A percentile compares a stretch with the other conserved stretches of the same genome.
phyloP scores from a whole-genome alignment of 78 protist genomes.

The Dictyostelium discoideum region dicty_2.7 NC_007089.4:80001-80500 shows the following conservation, averaged over 20 bases:
- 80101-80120: neutral
- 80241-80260: neutral
- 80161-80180: slow-evolving; percentile 73
- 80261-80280: neutral
- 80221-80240: neutral
- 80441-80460: slow-evolving; percentile 52
- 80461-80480: slow-evolving; percentile 81
- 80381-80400: slow-evolving; percentile 73
- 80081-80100: slow-evolving; percentile 40
- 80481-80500: slow-evolving; percentile 67
- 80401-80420: slow-evolving; percentile 83
- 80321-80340: slow-evolving; percentile 18
- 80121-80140: neutral
- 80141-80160: slow-evolving; percentile 39
- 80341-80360: slow-evolving; percentile 39
- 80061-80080: slow-evolving; percentile 11
- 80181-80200: slow-evolving; percentile 41
- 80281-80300: neutral
- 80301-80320: neutral
- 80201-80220: slow-evolving; percentile 51
- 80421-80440: slow-evolving; percentile 66
- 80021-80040: slow-evolving; percentile 15
- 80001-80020: slow-evolving; percentile 45
- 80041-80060: slow-evolving; percentile 22
- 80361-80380: slow-evolving; percentile 45